Percentiles rank a stretch among this genome's conserved stretches.
Conservation (phyloP, 345 rosid genomes). For the Rhodamnia argentea region DNA sequence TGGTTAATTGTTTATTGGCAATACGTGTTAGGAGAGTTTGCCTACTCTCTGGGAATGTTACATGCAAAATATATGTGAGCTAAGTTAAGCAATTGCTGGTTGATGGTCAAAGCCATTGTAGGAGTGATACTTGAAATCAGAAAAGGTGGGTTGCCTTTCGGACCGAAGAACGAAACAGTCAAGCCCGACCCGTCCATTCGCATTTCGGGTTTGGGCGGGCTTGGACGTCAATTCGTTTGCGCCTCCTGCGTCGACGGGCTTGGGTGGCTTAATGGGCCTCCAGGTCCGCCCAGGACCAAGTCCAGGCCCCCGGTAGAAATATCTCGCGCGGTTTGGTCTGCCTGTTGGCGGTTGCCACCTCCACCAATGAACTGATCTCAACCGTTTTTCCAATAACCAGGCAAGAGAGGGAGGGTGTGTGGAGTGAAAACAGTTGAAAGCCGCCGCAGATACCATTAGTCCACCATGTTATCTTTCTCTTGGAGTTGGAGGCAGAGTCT, state of each 20-base stretch:
- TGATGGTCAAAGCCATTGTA: background rate
- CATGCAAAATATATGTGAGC: background rate
- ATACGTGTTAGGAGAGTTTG: background rate
- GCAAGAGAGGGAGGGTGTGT: background rate
- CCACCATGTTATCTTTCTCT: background rate
- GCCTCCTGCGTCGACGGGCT: too few species aligned
- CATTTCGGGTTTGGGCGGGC: background rate
- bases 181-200: background rate
- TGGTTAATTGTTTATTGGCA: conserved; percentile 7
- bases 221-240: too few species aligned
- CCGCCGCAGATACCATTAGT: background rate
- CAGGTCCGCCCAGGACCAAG: background rate
- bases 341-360: background rate
- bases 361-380: background rate
- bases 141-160: background rate
- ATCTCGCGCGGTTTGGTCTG: background rate
- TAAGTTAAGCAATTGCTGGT: background rate
- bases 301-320: background rate
- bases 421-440: background rate
- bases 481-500: background rate
- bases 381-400: background rate
- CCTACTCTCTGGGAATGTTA: background rate
- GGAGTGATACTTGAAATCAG: background rate
- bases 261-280: background rate
- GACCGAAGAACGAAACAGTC: background rate